Evolutionary conservation across 768 basidiomycete species (phyloP), one percentile per base, ranked within the genome.

Genomic region (Suillus fuscotomentosus): DNA sequence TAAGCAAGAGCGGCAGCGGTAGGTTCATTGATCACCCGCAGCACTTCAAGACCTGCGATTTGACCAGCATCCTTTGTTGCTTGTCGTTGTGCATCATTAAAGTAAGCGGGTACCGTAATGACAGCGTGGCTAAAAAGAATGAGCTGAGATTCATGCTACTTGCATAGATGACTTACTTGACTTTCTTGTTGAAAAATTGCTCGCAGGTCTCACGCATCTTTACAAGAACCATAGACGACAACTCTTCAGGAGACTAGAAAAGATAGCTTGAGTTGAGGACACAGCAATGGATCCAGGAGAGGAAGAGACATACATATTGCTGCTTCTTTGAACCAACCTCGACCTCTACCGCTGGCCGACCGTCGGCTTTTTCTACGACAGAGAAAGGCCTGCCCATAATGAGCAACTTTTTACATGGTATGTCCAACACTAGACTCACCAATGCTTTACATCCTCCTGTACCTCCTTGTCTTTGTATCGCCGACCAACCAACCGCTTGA

Each of bases 41-140:
- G 89, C 53, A 99, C 97, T 22, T 99, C 94, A 20, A 99, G 87
- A 73, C 97, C 97, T 22, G 97, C 96, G 70, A 99, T 98, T 75
- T 94, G 90, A 73, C 97, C 97, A 61, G 97, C 95, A 66, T 98
- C 90, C 81, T 98, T 97, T 50, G 97, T 99, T 5, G 97, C 97
- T 82, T 99, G 97, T 65, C 97, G 90, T 78, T 99, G 97, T 22
- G 97, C 96, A 75, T 99, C 97, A 77, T 99, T 99, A 87, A 99
- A 99, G 82, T 98, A 98, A 0, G 97, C 96, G 1, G 97, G 97
- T 38, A 98, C 97, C 15, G 96, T 98, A 72, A 99, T 82, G 71
- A 99, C 96, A 34, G 91, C 91, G 61, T 93, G 88, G 71, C 90
- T 92, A 63, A 47, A 60, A 2, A 11, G 3, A 66, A 59, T 22